Conservation (phyloP, 1,284 basidiomycete species). For the Erythrobasidium hasegawianum region DNA sequence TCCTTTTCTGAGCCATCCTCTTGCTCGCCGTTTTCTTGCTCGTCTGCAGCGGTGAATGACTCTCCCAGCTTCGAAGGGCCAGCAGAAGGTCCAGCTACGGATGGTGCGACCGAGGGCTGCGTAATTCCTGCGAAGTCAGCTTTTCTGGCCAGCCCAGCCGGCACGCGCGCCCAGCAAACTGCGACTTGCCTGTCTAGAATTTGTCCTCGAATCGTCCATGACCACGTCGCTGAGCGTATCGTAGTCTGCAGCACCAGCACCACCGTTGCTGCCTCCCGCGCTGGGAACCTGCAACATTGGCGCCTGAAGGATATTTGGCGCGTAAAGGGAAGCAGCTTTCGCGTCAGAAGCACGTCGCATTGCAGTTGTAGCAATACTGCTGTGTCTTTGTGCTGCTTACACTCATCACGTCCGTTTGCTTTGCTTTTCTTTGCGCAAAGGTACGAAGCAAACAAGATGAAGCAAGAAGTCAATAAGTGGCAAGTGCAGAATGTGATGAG, state of each 20-base stretch:
- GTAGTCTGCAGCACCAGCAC: slow-evolving; percentile 10
- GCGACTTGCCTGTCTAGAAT: slow-evolving; percentile 26
- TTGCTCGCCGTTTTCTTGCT: slow-evolving; percentile 30
- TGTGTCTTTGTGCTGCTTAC: too few relatives aligned
- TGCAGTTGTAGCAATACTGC: too few relatives aligned
- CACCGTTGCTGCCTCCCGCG: slow-evolving; percentile 13
- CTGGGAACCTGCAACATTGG: slow-evolving; percentile 22
- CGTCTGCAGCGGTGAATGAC: slow-evolving; percentile 17
- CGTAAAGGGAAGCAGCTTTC: not conserved
- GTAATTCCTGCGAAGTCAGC: not conserved
- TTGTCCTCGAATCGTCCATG: slow-evolving; percentile 30
- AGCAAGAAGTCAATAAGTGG: too few relatives aligned
- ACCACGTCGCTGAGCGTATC: slow-evolving; percentile 35
- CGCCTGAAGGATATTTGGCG: not conserved
- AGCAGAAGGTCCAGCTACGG: slow-evolving; percentile 8
- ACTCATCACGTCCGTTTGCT: too few relatives aligned
- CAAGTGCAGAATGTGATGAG: too few relatives aligned
- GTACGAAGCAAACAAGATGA: too few relatives aligned
- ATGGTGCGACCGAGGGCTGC: slow-evolving; percentile 24
- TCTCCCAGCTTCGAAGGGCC: slow-evolving; percentile 31
- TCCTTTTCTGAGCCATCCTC: slow-evolving; percentile 33
- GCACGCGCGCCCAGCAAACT: not conserved
- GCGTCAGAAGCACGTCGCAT: too few relatives aligned
- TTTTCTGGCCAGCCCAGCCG: too few relatives aligned
- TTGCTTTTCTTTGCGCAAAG: too few relatives aligned